Evolutionary conservation across 179 eudicot species (phyloP), one percentile per base, ranked within the genome.

Genomic region (Beta corolliflora): DNA sequence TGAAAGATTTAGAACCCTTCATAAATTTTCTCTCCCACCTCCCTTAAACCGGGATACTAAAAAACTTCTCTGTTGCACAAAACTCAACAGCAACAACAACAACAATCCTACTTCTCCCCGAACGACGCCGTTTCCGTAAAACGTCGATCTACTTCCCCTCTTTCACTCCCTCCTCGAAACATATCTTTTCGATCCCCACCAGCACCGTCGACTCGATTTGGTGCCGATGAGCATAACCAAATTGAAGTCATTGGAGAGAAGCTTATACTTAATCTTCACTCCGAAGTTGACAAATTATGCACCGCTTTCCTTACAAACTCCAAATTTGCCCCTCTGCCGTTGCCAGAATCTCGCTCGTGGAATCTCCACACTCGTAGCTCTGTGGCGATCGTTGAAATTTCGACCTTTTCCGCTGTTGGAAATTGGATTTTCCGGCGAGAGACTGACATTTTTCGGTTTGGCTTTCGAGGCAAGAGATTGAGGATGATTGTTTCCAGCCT

Each of bases 261-360:
- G 81, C 88, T 90, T 69, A 82, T 90, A 76, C 19, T 78, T 65
- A 89, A 89, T 84, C 85, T 90, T 50, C 86, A 86, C 15, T 80
- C 81, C 15, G 89, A 85, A 55, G 90, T 88, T 55, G 93, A 87
- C 21, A 71, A 80, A 75, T 79, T 89, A 64, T 83, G 86, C 64
- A 78, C 83, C 75, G 73, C 72, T 16, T 63, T 84, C 46, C 60
- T 84, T 1, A 72, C 73, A 0, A 59, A 66, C 29, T 2, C 75
- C 66, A 80, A 78, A 41, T 31, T 72, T 46, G 4, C 73, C 19
- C 54, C 78, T 36, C 59, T 53, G 54, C 71, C 81, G 16, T 75
- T 4, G 52, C 64, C 79, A 67, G 64, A 87, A 23, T 10, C 58
- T 25, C 81, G 85, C 48, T 90, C 91, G 29, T 87, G 91, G 91